Conservation (phyloP, 441 rosid species). For the Populus hybrid region DNA sequence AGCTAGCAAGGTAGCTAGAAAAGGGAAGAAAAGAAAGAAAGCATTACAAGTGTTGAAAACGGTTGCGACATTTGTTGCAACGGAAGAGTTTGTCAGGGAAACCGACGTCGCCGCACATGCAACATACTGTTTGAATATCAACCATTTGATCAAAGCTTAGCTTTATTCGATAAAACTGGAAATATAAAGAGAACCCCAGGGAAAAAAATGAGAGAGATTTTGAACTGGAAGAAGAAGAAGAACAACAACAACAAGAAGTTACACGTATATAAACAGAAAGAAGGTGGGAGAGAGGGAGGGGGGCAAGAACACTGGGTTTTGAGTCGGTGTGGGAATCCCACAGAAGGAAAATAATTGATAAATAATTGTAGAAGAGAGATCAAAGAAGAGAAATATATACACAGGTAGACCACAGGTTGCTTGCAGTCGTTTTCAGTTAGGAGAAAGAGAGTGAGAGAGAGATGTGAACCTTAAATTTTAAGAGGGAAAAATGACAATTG, state of each 20-base stretch:
- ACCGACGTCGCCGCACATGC: constrained; percentile 99
- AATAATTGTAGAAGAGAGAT: neutral
- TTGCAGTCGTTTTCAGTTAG: constrained; percentile 72
- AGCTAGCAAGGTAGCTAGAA: neutral
- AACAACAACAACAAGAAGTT: neutral
- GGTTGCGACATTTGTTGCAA: constrained; percentile 79
- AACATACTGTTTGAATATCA: constrained; percentile 74
- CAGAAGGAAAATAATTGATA: constrained; percentile 3
- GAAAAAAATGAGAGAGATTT: constrained; percentile 1
- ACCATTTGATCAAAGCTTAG: constrained; percentile 39
- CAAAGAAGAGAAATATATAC: constrained; percentile 13
- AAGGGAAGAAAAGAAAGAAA: neutral
- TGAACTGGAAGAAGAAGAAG: neutral
- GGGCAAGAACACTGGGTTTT: neutral
- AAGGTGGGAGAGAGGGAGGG: no score
- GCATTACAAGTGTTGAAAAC: constrained; percentile 82
- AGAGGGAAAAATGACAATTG: constrained; percentile 25
- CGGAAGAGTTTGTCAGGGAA: constrained; percentile 91
- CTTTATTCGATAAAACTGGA: constrained; percentile 9
- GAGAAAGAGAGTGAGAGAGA: constrained; percentile 8
- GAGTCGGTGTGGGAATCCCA: constrained; percentile 48
- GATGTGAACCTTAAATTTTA: constrained; percentile 43
- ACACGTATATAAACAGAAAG: neutral
- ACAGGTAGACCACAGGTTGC: constrained; percentile 65
- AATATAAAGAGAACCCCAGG: neutral